Evolutionary conservation across 2,329 filamentous ascomycete genomes (phyloP).

Genomic region (Claviceps africana): DNA sequence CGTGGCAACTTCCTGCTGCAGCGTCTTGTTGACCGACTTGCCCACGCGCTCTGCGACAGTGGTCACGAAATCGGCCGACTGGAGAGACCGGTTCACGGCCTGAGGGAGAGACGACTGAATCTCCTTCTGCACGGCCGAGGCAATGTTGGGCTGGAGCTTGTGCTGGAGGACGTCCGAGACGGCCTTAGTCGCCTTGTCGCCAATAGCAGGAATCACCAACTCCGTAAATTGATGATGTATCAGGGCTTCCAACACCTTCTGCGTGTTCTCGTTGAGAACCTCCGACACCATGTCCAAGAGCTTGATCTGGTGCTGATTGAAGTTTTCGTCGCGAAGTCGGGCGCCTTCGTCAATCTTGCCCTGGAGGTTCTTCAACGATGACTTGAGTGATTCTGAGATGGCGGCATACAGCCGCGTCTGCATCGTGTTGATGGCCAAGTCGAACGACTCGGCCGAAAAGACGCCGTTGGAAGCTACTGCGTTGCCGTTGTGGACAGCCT

Average conservation of each 20-base stretch:
- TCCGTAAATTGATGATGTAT: conserved; percentile 63
- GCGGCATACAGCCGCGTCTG: conserved; percentile 36
- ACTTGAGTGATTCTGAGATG: conserved; percentile 37
- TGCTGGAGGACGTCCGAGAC: conserved; percentile 59
- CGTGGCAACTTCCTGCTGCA: conserved; percentile 55
- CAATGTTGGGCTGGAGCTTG: conserved; percentile 52
- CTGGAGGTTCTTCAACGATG: conserved; percentile 47
- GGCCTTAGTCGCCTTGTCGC: conserved; percentile 50
- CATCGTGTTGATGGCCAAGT: conserved; percentile 39
- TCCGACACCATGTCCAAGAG: conserved; percentile 44
- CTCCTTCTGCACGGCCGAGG: conserved; percentile 56
- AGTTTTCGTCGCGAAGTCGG: conserved; percentile 34
- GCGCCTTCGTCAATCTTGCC: conserved; percentile 53
- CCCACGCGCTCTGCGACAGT: conserved; percentile 55
- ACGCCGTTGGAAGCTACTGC: conserved; percentile 16
- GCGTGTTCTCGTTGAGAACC: conserved; percentile 48
- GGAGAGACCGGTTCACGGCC: conserved; percentile 39
- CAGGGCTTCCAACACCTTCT: conserved; percentile 62
- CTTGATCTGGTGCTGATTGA: conserved; percentile 38
- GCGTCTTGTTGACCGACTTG: conserved; percentile 47
- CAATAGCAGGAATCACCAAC: conserved; percentile 61
- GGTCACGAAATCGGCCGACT: conserved; percentile 60
- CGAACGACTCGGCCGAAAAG: conserved; percentile 34
- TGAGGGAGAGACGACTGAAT: conserved; percentile 57
- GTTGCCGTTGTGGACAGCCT: conserved; percentile 16